phyloP scores from a whole-genome alignment of 108 stramenopile genomes.

The Nitzschia putrida region DNA sequence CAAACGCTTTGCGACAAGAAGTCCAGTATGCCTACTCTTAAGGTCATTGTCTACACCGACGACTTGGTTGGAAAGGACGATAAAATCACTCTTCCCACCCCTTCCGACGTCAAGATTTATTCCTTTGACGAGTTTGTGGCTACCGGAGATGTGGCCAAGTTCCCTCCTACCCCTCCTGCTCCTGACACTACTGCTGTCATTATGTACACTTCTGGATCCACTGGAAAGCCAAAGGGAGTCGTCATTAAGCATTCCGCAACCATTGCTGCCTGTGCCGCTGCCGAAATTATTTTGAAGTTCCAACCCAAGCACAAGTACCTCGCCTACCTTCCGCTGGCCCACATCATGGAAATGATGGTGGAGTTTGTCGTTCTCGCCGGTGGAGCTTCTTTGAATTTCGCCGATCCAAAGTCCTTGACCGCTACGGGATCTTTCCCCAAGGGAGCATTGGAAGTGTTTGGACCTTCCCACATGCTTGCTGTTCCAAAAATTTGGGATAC shows the following conservation, averaged over 20 bases:
- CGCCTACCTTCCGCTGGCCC: conserved; percentile 76
- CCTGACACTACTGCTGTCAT: conserved; percentile 87
- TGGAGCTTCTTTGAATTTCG: conserved; percentile 78
- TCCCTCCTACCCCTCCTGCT: conserved; percentile 69
- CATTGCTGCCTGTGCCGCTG: conserved; percentile 62
- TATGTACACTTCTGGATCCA: conserved; percentile 94
- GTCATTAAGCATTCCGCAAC: conserved; percentile 87
- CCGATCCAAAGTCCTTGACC: conserved; percentile 83
- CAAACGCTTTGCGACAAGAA: conserved; percentile 46
- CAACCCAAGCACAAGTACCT: conserved; percentile 55
- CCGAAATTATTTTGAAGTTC: conserved; percentile 31
- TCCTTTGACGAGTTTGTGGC: conserved; percentile 82
- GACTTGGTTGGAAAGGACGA: conserved; percentile 67
- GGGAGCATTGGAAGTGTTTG: conserved; percentile 82
- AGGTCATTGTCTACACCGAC: conserved; percentile 82
- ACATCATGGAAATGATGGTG: conserved; percentile 88
- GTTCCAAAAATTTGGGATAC: conserved; percentile 95
- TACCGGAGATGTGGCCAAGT: conserved; percentile 67
- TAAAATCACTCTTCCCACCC: conserved; percentile 57
- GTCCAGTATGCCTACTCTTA: conserved; percentile 76
- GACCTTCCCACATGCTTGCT: conserved; percentile 83
- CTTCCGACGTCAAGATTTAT: conserved; percentile 51
- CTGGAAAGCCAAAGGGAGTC: conserved; percentile 97
- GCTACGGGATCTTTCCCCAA: conserved; percentile 81
- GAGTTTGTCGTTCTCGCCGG: conserved; percentile 65